Conservation (phyloP, 106 monocot genomes). For the Allium cepa region DNA sequence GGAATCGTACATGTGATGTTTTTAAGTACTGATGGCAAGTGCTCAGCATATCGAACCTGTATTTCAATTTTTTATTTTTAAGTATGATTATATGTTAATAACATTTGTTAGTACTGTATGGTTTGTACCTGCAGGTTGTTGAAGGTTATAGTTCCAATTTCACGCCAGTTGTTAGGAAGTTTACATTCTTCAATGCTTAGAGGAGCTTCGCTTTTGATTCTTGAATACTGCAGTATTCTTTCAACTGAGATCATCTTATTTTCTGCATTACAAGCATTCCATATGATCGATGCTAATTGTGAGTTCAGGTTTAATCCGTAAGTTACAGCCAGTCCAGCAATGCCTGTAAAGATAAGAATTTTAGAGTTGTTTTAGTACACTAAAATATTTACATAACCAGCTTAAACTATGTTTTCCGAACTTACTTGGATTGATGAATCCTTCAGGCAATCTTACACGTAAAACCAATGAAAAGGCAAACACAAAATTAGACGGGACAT, state of each 20-base stretch:
- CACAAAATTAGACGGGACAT: slow-evolving; percentile 67
- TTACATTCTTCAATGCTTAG: slow-evolving; percentile 46
- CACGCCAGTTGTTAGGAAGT: slow-evolving; percentile 58
- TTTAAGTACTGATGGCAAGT: slow-evolving; percentile 74
- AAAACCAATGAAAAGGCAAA: slow-evolving; percentile 85
- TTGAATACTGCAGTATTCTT: slow-evolving; percentile 83
- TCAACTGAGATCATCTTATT: slow-evolving; percentile 95
- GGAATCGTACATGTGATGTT: slow-evolving; percentile 73
- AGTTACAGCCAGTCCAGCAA: slow-evolving; percentile 77
- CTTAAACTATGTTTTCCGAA: not conserved
- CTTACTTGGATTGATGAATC: slow-evolving; percentile 91
- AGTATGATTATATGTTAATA: not conserved
- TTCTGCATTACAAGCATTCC: slow-evolving; percentile 85
- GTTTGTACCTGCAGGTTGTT: slow-evolving; percentile 55
- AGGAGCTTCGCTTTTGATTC: slow-evolving; percentile 68
- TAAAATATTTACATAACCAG: too few relatives aligned
- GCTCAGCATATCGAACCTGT: slow-evolving; percentile 87
- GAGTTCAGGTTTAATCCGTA: slow-evolving; percentile 79
- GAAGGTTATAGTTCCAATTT: slow-evolving; percentile 58
- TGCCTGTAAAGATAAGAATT: slow-evolving; percentile 25
- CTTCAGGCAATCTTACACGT: slow-evolving; percentile 82
- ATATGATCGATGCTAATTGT: slow-evolving; percentile 59
- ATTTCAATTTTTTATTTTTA: not conserved
- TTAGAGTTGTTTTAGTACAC: too few relatives aligned
- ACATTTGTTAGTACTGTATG: not conserved